These are phyloP conservation scores for Ophiocordyceps australis DNA, from an alignment of 2,329 filamentous ascomycete species.

Conservation along the genomic window DNA sequence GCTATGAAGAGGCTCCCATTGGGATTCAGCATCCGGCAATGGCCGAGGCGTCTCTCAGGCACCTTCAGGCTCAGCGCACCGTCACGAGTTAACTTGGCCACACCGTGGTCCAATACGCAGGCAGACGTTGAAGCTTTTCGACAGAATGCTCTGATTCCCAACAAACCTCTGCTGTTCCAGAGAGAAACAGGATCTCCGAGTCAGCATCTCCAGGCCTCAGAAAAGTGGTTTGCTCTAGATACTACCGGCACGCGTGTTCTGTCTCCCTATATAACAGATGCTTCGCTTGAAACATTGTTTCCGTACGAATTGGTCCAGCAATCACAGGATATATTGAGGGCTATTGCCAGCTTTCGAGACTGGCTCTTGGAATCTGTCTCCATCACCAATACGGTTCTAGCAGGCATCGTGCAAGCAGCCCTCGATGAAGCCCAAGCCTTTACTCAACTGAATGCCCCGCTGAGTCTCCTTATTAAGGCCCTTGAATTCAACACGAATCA, in stretches of 20 bases:
- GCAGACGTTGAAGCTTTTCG: slow-evolving; percentile 27
- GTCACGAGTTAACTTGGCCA: slow-evolving; percentile 1
- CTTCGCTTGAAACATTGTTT: slow-evolving; percentile 13
- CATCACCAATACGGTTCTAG: slow-evolving; percentile 11
- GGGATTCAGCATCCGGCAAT: no score
- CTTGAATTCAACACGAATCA: slow-evolving; percentile 24
- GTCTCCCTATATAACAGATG: slow-evolving; percentile 10
- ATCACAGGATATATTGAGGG: slow-evolving; percentile 3
- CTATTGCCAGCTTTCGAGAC: slow-evolving; percentile 9
- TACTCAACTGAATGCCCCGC: slow-evolving; percentile 37
- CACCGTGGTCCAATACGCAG: no score
- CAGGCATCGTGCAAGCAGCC: slow-evolving; percentile 11
- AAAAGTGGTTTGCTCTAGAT: slow-evolving; percentile 36
- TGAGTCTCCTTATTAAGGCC: slow-evolving; percentile 45
- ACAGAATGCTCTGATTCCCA: slow-evolving; percentile 28
- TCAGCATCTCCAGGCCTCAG: slow-evolving; percentile 26
- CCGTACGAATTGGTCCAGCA: slow-evolving; percentile 19
- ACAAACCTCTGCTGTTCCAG: slow-evolving; percentile 29
- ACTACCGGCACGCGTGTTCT: slow-evolving; percentile 2
- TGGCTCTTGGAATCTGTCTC: slow-evolving; percentile 10
- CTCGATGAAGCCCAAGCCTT: slow-evolving; percentile 20
- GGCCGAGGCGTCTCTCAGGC: slow-evolving; percentile 1
- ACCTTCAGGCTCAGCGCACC: neutral
- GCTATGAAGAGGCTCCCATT: no score
- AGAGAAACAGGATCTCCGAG: slow-evolving; percentile 19